These are phyloP conservation scores for Nepenthes gracilis DNA, from an alignment of 148 eudicot species.

Conservation along the genomic window DNA sequence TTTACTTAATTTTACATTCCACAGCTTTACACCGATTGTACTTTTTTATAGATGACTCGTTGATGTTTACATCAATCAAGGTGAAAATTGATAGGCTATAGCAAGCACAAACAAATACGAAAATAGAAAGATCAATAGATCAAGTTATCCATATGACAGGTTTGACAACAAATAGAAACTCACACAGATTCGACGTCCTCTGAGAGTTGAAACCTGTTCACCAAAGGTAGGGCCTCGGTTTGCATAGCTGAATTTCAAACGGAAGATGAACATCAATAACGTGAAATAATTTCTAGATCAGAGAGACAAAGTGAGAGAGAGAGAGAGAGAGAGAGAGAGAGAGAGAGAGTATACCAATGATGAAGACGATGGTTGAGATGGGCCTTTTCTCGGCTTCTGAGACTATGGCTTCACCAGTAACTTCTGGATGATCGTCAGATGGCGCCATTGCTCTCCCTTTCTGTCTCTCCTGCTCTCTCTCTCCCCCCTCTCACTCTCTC, in stretches of 20 bases:
- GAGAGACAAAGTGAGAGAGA: not conserved
- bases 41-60: too few species aligned
- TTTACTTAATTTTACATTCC: too few species aligned
- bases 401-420: constrained; percentile 10
- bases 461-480: not conserved
- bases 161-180: constrained; percentile 10
- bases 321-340: not conserved
- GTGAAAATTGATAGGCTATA: too few species aligned
- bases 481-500: not conserved
- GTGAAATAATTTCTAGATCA: not conserved
- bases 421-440: constrained; percentile 15
- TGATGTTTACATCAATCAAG: too few species aligned
- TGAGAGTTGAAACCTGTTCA: constrained; percentile 36
- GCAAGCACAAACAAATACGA: too few species aligned
- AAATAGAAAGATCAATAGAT: not conserved
- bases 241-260: constrained; percentile 45
- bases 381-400: constrained; percentile 16
- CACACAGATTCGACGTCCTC: constrained; percentile 40
- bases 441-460: constrained; percentile 23
- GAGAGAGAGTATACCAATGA: constrained; percentile 28
- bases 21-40: too few species aligned
- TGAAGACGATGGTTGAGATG: constrained; percentile 37
- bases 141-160: not conserved
- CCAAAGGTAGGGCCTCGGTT: constrained; percentile 49
- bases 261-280: constrained; percentile 5